phyloP scores from a whole-genome alignment of 306 rosid genomes.

The Trifolium dubium region DNA sequence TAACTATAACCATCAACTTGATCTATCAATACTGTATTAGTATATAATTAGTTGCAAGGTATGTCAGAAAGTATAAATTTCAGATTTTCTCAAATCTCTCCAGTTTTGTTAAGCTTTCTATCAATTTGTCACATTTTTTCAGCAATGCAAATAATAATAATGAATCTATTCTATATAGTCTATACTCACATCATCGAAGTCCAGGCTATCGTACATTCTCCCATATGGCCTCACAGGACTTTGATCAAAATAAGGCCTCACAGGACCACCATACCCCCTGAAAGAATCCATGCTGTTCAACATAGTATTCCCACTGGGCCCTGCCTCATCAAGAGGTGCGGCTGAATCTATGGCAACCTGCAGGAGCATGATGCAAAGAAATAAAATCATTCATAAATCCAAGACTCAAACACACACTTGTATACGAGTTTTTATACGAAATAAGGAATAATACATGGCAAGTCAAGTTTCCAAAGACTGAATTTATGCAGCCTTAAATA shows the following conservation, averaged over 20 bases:
- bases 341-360: conserved; percentile 85
- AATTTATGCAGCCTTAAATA: background rate
- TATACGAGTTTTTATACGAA: background rate
- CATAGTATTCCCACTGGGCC: conserved; percentile 70
- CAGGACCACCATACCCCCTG: conserved; percentile 76
- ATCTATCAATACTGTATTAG: background rate
- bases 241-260: conserved; percentile 45
- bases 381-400: conserved; percentile 10
- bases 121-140: background rate
- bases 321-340: conserved; percentile 86
- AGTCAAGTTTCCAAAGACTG: conserved; percentile 17
- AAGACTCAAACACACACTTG: background rate
- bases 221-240: conserved; percentile 51
- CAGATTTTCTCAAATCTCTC: conserved; percentile 13
- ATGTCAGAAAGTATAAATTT: conserved; percentile 23
- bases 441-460: background rate
- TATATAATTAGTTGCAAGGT: conserved; percentile 4
- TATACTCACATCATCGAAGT: conserved; percentile 85
- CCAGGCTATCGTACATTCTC: conserved; percentile 90
- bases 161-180: background rate
- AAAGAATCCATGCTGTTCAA: conserved; percentile 66
- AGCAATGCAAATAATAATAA: background rate
- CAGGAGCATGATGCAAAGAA: conserved; percentile 30
- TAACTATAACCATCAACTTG: background rate
- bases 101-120: background rate